Evolutionary conservation across 352 stramenopile species (phyloP).

Genomic region (Hyaloperonospora arabidopsidis): DNA sequence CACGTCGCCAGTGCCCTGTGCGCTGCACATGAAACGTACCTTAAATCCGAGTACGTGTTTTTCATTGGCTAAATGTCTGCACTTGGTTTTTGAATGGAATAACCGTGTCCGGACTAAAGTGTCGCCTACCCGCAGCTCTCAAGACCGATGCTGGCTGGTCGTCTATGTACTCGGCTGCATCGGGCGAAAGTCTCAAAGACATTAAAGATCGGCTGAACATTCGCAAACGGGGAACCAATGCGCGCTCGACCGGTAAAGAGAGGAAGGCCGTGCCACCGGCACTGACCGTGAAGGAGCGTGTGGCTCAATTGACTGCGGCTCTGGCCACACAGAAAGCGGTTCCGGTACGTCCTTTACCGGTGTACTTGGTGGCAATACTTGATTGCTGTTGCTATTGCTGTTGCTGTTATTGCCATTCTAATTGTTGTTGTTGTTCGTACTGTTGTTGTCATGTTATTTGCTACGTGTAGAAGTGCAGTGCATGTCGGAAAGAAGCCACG

Average conservation of each 20-base stretch:
- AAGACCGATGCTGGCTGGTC: conserved; percentile 77
- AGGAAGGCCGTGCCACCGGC: conserved; percentile 32
- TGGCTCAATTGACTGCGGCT: conserved; percentile 2
- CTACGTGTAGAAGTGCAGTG: conserved; percentile 33
- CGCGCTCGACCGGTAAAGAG: conserved; percentile 47
- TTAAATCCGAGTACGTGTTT: conserved; percentile 54
- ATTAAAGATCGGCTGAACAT: conserved; percentile 73
- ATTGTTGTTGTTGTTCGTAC: conserved; percentile 1
- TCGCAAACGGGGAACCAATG: conserved; percentile 56
- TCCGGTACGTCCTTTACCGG: conserved; percentile 17
- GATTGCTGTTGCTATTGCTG: conserved; percentile 1
- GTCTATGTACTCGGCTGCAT: conserved; percentile 62
- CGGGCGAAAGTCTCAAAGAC: conserved; percentile 68
- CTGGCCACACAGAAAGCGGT: conserved; percentile 16
- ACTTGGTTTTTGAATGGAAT: neutral
- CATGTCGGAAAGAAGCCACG: conserved; percentile 41
- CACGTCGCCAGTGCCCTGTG: conserved; percentile 59
- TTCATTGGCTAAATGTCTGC: conserved; percentile 5
- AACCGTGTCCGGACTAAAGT: neutral
- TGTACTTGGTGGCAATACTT: neutral
- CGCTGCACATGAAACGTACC: conserved; percentile 75
- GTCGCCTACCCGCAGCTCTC: conserved; percentile 24
- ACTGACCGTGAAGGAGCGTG: conserved; percentile 20
- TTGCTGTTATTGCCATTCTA: neutral
- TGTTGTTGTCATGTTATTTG: neutral